Evolutionary conservation across 225 moss, liverwort and hornwort genomes (phyloP).

Genomic region (Thuidium tamariscinum): DNA sequence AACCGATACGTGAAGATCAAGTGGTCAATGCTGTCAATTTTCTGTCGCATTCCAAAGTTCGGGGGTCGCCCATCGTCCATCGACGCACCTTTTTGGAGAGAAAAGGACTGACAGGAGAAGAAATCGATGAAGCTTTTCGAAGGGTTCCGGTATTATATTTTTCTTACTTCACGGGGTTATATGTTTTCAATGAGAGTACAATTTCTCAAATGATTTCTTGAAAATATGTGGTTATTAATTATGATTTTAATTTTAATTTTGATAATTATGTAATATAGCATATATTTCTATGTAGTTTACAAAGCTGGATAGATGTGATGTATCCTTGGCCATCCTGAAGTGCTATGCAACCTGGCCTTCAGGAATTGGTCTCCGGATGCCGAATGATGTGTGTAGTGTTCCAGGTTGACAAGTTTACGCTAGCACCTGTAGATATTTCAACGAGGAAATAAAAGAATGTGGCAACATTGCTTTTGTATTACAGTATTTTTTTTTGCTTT

Average conservation of each 20-base stretch:
- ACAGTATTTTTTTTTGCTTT: not conserved
- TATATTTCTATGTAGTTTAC: not conserved
- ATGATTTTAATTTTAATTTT: not conserved
- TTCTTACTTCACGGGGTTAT: not conserved
- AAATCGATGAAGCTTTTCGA: conserved; percentile 95
- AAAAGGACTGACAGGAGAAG: conserved; percentile 81
- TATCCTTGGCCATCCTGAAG: not conserved
- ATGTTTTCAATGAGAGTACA: not conserved
- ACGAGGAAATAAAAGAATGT: not conserved
- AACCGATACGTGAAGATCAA: conserved; percentile 78
- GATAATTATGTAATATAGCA: not conserved
- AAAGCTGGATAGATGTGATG: not conserved
- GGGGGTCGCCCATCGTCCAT: conserved; percentile 75
- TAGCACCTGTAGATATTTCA: not conserved
- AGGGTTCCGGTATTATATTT: conserved; percentile 48
- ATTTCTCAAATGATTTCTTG: not conserved
- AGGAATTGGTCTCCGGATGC: not conserved
- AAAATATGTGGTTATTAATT: not conserved
- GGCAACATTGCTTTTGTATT: not conserved
- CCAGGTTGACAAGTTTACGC: not conserved
- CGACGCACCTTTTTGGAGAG: conserved; percentile 76
- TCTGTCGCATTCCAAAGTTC: conserved; percentile 80
- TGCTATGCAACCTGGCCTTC: not conserved
- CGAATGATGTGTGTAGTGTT: not conserved
- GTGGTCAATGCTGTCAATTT: conserved; percentile 85